These are phyloP conservation scores for Annona squamosa DNA, from an alignment of 164 flowering plant genomes.

Conservation along the genomic window DNA sequence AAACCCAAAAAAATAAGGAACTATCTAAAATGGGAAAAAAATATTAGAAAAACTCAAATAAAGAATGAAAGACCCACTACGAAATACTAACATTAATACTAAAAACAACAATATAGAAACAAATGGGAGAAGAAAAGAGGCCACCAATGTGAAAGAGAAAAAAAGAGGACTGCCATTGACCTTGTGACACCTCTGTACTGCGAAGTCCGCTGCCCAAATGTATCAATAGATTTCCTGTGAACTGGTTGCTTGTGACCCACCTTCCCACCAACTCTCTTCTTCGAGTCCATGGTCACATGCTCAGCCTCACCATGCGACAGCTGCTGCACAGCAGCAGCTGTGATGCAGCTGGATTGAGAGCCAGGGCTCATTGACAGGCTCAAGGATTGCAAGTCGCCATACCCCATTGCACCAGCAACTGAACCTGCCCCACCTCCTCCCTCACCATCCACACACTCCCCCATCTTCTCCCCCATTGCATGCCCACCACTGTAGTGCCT, in stretches of 20 bases:
- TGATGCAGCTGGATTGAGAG: conserved; percentile 64
- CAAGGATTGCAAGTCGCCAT: conserved; percentile 63
- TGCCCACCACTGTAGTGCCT: conserved; percentile 23
- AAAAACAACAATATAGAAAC: background rate
- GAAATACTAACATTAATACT: background rate
- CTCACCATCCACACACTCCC: conserved; percentile 13
- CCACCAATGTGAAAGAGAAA: background rate
- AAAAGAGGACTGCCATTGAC: conserved; percentile 19
- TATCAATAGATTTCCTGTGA: conserved; percentile 75
- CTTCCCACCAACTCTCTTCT: conserved; percentile 53
- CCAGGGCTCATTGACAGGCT: conserved; percentile 88
- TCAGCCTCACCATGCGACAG: conserved; percentile 34
- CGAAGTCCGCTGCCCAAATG: conserved; percentile 85
- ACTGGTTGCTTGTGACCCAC: conserved; percentile 52
- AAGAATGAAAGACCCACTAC: background rate
- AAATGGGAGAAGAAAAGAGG: background rate
- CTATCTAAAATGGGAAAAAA: background rate
- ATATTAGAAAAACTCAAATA: background rate
- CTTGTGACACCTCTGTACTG: conserved; percentile 85
- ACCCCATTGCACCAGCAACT: conserved; percentile 26
- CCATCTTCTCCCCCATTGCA: conserved; percentile 33
- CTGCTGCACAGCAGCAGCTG: conserved; percentile 42
- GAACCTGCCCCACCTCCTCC: conserved; percentile 31
- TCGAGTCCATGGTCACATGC: conserved; percentile 35
- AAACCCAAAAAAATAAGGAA: background rate